phyloP scores from a whole-genome alignment of 2,329 filamentous ascomycete species.

The Stenocarpella maydis region DNA sequence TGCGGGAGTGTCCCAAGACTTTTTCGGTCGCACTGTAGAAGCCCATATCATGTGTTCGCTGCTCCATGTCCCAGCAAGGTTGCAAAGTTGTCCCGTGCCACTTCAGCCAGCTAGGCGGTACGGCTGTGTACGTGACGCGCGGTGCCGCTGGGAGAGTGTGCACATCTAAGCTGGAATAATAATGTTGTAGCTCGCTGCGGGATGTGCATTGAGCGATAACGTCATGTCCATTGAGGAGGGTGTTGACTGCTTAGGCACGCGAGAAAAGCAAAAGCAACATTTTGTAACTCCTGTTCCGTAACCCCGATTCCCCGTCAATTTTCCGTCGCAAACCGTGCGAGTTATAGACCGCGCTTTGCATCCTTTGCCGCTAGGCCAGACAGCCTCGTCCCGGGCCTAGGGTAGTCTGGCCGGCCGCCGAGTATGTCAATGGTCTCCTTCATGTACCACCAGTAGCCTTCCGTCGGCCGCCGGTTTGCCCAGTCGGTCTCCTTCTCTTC shows the following conservation, averaged over 20 bases:
- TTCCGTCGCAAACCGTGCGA: conserved; percentile 2
- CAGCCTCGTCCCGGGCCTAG: conserved; percentile 58
- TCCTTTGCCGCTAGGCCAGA: conserved; percentile 66
- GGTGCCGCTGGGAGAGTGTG: not conserved
- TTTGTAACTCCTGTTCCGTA: conserved; percentile 26
- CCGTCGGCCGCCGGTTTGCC: conserved; percentile 83
- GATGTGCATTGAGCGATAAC: conserved; percentile 14
- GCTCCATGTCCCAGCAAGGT: not conserved
- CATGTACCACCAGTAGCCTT: conserved; percentile 85
- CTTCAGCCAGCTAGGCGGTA: not conserved
- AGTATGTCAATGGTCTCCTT: conserved; percentile 86
- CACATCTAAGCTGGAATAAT: not conserved
- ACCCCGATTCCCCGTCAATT: conserved; percentile 6
- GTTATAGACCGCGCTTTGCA: conserved; percentile 61
- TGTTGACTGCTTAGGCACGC: conserved; percentile 8
- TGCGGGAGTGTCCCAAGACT: no score
- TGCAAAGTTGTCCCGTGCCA: not conserved
- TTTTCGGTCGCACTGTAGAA: no score
- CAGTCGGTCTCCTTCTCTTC: conserved; percentile 92
- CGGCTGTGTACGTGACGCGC: not conserved
- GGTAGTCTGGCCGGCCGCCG: conserved; percentile 71
- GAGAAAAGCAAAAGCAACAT: conserved; percentile 21
- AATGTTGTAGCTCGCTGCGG: not conserved
- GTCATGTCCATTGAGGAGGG: conserved; percentile 13
- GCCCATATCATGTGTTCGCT: not conserved